Conservation (phyloP, 2,329 filamentous ascomycete species). For the Leptographium procerum region DNA sequence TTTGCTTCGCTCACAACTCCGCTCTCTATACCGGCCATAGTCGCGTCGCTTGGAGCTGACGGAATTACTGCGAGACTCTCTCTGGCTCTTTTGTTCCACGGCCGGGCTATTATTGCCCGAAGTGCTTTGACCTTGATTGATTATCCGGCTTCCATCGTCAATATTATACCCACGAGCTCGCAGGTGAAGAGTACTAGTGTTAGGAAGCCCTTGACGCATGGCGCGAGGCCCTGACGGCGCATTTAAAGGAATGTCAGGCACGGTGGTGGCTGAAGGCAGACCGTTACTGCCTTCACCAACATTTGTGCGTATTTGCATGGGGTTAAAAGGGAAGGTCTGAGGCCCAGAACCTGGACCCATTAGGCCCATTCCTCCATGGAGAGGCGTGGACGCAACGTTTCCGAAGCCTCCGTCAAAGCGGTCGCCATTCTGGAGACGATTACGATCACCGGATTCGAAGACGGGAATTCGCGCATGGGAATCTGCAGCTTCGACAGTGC, state of each 20-base stretch:
- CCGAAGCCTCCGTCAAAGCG: not conserved
- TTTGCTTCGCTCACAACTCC: conserved; percentile 15
- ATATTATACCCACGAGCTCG: conserved; percentile 31
- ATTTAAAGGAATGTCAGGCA: conserved; percentile 43
- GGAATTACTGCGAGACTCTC: conserved; percentile 38
- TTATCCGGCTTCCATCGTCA: conserved; percentile 5
- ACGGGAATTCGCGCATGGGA: conserved; percentile 1
- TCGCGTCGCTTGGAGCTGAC: conserved; percentile 15
- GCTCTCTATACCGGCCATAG: conserved; percentile 25
- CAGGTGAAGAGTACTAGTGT: conserved; percentile 62
- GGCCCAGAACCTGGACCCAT: not conserved
- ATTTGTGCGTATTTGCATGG: not conserved
- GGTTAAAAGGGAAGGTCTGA: not conserved
- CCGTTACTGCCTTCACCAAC: not conserved
- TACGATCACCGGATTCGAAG: conserved; percentile 3
- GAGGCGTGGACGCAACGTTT: not conserved
- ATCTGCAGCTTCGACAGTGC: not conserved
- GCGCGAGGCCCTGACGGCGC: conserved; percentile 91
- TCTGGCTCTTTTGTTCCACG: conserved; percentile 18
- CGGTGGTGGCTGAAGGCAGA: conserved; percentile 7
- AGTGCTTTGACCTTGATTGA: conserved; percentile 13
- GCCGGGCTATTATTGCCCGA: conserved; percentile 9
- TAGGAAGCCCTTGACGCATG: conserved; percentile 80
- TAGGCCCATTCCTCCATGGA: too few species aligned
- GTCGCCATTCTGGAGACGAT: not conserved